Evolutionary conservation across 2,329 filamentous ascomycete genomes (phyloP), one percentile per base, ranked within the genome.

Genomic region (Dactylonectria macrodidyma): DNA sequence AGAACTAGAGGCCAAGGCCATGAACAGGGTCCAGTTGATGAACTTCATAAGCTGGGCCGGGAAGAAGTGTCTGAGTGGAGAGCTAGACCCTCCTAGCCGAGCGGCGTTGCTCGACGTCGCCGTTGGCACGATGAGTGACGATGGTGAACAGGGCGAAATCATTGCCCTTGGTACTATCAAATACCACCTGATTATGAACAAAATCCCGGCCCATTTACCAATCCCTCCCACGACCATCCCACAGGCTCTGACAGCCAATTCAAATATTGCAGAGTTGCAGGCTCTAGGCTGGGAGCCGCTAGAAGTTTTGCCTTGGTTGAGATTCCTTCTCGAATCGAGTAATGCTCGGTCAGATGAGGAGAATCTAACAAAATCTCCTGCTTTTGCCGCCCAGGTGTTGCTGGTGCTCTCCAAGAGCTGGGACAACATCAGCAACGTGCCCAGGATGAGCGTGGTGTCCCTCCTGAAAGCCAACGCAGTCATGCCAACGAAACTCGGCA

Each of bases 401-500:
- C 89, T 89, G 2, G 88, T 97, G 1, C 77, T 98, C 22, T 97
- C 95, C 2, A 98, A 95, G 78, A 91, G 92, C 71, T 99, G 95
- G 94, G 95, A 98, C 56, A 88, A 88, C n/a, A 81, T 97, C 16
- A 92, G 90, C 69, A 84, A 84, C 51, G 84, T 84, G 3, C 91
- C 91, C 2, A 96, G 92, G 78, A 85, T 87, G 19, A 89, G 88
- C 0, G 85, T 97, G 4, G 82, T 89, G 8, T 84, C 88, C 16
- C 81, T 94, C 5, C 83, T 98, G 3, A 88, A 90, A 60, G 83
- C 87, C 2, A 86, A 92, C 57, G 88, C 94, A 0, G 88, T 97
- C 33, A 93, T 99, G 77, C 96, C 96, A 0, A 98, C 96, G 0
- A 98, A 94, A 78, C 82, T 91, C 71, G 96, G 96, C 8, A 97